These are phyloP conservation scores for Verticillium tricorpus DNA, from an alignment of 2,329 filamentous ascomycete genomes.

Conservation along the genomic window DNA sequence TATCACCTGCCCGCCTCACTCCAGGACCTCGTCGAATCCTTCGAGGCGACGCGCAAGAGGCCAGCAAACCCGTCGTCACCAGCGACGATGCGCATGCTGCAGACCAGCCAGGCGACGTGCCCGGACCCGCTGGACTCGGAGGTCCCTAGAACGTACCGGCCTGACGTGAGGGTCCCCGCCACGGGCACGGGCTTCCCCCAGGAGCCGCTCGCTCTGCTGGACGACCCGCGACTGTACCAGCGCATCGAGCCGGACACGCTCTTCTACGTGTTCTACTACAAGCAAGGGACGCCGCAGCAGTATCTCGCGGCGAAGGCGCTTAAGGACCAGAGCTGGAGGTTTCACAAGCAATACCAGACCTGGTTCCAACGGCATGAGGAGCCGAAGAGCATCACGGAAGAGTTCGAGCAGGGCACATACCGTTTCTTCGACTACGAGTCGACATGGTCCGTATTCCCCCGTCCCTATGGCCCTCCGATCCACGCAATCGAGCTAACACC, in stretches of 20 bases:
- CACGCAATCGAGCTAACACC: conserved; percentile 10
- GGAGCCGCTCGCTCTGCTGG: conserved; percentile 85
- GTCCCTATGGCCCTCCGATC: conserved; percentile 1
- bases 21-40: conserved; percentile 86
- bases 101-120: conserved; percentile 66
- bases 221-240: conserved; percentile 82
- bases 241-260: conserved; percentile 92
- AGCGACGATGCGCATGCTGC: conserved; percentile 69
- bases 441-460: conserved; percentile 71
- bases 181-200: conserved; percentile 84
- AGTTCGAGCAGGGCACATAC: conserved; percentile 98
- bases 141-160: conserved; percentile 77
- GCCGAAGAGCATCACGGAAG: conserved; percentile 96
- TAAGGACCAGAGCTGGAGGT: conserved; percentile 97
- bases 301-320: conserved; percentile 94
- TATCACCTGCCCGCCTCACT: conserved; percentile 88
- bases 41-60: conserved; percentile 75
- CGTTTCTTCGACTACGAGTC: conserved; percentile 99
- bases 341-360: conserved; percentile 99
- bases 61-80: conserved; percentile 57
- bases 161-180: conserved; percentile 70
- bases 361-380: conserved; percentile 99
- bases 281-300: conserved; percentile 92
- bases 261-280: conserved; percentile 99
- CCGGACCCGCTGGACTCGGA: conserved; percentile 78